Base-by-base conservation (phyloP, 106 monocot species). In the Agapanthus africanus region DNA sequence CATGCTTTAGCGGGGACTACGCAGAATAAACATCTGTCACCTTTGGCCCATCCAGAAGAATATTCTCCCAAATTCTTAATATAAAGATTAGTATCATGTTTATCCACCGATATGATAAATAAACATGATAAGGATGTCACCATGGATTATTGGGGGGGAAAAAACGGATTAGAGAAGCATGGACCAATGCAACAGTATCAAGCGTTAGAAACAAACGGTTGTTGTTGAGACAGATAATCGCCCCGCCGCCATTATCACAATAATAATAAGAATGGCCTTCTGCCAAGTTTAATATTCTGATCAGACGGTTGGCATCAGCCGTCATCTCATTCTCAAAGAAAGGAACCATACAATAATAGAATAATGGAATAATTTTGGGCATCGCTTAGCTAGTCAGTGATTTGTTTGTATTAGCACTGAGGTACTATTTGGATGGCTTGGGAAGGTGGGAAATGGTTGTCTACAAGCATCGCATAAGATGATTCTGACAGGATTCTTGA, bases 401-500 rank as follows among this genome's bases (percentile, higher is more conserved):
- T 47, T 47, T 47, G 65, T 37, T 37, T 38, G 65, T 8, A 65
- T 18, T 16, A 28, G 40, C 42, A 22, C 10, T 19, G 11, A 22
- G 30, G 5, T 60, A 56, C 26, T 42, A 54, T 61, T 68, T 40
- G 38, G 76, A 65, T 81, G 61, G 68, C 81, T 81, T 81, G 54
- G 37, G 38, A 36, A 72, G 56, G 63, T 77, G 81, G 81, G 69
- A 63, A 81, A 56, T 46, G 72, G 81, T 81, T 81, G 81, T 76
- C 77, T 77, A 69, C 81, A 81, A 81, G 81, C 72, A 81, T 74
- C n/a, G 40, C 51, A n/a, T 37, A 51, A 70, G 16, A 23, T 22
- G 60, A 73, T 52, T 19, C 47, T 67, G 68, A 68, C 73, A 42
- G 40, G 73, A 79, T 73, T 62, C 73, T 73, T 73, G 67, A 79